Evolutionary conservation across 768 basidiomycete genomes (phyloP).

Genomic region (Cyathus striatus): DNA sequence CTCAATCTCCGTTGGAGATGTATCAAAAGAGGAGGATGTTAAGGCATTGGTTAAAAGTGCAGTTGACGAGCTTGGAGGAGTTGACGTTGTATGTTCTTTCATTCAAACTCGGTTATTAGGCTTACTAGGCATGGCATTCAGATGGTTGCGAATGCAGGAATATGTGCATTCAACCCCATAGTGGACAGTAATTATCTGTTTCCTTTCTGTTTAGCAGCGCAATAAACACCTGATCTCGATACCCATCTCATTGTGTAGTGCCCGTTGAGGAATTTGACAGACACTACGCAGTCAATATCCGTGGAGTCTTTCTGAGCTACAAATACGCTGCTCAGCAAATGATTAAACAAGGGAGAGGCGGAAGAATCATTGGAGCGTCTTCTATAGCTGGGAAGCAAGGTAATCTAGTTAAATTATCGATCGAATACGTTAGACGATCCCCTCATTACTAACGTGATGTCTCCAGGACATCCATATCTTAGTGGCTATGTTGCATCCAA

Average conservation of each 20-base stretch:
- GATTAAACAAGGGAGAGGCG: slow-evolving; percentile 38
- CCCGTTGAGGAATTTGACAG: slow-evolving; percentile 24
- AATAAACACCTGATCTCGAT: neutral
- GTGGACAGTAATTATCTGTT: slow-evolving; percentile 15
- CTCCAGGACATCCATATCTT: neutral
- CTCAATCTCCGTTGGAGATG: slow-evolving; percentile 11
- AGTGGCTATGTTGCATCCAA: slow-evolving; percentile 30
- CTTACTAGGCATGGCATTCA: neutral
- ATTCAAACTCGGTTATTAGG: neutral
- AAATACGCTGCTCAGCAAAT: slow-evolving; percentile 35
- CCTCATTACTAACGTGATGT: neutral
- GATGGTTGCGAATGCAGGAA: neutral
- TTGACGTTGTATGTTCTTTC: slow-evolving; percentile 31
- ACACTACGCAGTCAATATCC: slow-evolving; percentile 25
- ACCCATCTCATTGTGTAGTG: slow-evolving; percentile 6
- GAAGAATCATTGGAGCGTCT: slow-evolving; percentile 37
- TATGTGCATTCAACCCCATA: neutral
- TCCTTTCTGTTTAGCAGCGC: too few species aligned
- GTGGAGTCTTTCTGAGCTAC: slow-evolving; percentile 35
- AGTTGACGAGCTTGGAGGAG: slow-evolving; percentile 11
- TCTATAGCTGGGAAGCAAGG: slow-evolving; percentile 37
- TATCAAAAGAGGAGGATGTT: slow-evolving; percentile 15
- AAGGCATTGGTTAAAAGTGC: slow-evolving; percentile 12
- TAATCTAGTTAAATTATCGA: slow-evolving; percentile 1
- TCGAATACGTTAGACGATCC: neutral